Conservation (phyloP, 345 rosid species). For the Salix udensis region DNA sequence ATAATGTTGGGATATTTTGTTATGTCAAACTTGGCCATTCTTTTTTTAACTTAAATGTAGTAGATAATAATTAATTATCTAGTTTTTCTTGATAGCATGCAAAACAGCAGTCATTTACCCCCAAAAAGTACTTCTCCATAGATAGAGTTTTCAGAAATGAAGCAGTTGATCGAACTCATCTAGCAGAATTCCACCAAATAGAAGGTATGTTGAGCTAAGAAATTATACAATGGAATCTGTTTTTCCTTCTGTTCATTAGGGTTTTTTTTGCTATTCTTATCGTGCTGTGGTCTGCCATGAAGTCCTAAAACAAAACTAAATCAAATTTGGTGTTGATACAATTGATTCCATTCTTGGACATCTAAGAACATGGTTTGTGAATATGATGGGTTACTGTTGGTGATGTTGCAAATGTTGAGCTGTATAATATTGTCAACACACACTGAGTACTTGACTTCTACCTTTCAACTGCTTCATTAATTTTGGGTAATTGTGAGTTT, state of each 20-base stretch:
- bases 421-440: background rate
- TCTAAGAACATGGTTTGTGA: background rate
- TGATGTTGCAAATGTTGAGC: background rate
- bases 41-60: background rate
- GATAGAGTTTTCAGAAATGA: slow-evolving; percentile 99
- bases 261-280: background rate
- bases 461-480: background rate
- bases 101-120: slow-evolving; percentile 56
- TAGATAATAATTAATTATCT: background rate
- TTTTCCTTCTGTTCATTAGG: background rate
- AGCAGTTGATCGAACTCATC: slow-evolving; percentile 92
- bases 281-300: background rate
- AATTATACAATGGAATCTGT: background rate
- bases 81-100: slow-evolving; percentile 16
- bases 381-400: background rate
- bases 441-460: background rate
- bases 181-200: slow-evolving; percentile 96
- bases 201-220: slow-evolving; percentile 51
- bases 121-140: slow-evolving; percentile 86
- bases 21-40: background rate
- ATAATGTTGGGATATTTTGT: background rate
- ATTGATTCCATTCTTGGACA: background rate
- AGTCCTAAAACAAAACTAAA: background rate
- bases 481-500: background rate
- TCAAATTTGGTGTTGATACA: background rate